phyloP scores from a whole-genome alignment of 345 rosid species.

The Trapa incisa region DNA sequence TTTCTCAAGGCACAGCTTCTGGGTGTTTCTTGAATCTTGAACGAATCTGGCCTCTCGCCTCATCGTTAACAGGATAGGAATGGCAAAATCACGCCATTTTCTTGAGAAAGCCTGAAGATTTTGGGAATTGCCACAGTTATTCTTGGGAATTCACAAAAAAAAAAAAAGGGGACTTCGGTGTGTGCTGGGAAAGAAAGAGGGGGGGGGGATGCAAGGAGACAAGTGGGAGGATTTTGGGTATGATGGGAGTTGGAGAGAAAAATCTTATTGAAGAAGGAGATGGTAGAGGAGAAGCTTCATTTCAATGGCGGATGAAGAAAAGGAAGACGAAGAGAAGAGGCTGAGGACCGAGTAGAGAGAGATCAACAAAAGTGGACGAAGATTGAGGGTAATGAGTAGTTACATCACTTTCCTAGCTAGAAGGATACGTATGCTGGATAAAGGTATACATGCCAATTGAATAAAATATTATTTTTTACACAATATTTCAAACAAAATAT shows the following conservation, averaged over 20 bases:
- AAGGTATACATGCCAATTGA: no score
- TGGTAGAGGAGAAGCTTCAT: neutral
- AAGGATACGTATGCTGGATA: no score
- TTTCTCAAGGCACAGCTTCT: neutral
- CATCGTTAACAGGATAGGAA: neutral
- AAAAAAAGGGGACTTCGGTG: no score
- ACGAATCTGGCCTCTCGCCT: neutral
- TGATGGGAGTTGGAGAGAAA: no score
- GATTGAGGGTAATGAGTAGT: no score
- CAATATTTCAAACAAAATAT: no score
- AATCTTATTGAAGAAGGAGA: neutral
- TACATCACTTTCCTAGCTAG: no score
- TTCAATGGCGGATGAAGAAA: neutral
- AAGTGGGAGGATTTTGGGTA: neutral
- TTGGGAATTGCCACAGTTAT: neutral
- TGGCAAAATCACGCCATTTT: neutral
- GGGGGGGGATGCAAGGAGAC: neutral
- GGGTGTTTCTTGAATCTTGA: conserved; percentile 1
- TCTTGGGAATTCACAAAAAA: neutral
- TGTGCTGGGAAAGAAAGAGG: no score
- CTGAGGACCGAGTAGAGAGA: neutral
- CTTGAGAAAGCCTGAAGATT: neutral
- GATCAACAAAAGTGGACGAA: no score
- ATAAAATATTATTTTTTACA: no score
- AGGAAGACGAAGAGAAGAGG: neutral